A percentile compares a stretch with the other conserved stretches of the same genome.
Evolutionary conservation across 768 basidiomycete species (phyloP).

Genomic region (Suillus variegatus): DNA sequence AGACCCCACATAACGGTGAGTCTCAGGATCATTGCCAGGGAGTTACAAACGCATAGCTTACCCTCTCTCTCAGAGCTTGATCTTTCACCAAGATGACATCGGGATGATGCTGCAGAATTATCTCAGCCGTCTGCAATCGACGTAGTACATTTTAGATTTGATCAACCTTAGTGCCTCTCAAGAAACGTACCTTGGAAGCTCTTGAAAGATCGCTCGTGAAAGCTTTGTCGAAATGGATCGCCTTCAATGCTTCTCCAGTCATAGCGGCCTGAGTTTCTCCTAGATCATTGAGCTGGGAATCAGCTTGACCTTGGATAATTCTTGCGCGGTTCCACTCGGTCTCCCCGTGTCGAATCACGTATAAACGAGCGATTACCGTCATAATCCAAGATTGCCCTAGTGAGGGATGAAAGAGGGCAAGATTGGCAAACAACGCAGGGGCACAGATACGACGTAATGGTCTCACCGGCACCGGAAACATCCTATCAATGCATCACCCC

Average conservation of each 20-base stretch:
- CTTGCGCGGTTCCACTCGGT: conserved; percentile 64
- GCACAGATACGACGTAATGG: neutral
- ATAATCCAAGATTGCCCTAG: neutral
- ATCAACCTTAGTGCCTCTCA: neutral
- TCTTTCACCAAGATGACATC: conserved; percentile 44
- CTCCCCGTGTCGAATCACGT: conserved; percentile 78
- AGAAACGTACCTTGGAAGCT: conserved; percentile 45
- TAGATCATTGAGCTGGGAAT: conserved; percentile 64
- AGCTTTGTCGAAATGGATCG: conserved; percentile 56
- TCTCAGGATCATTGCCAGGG: neutral
- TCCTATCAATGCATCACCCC: neutral
- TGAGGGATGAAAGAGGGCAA: neutral
- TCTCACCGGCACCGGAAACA: neutral
- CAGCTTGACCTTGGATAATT: conserved; percentile 77
- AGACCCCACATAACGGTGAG: neutral
- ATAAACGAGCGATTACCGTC: conserved; percentile 38
- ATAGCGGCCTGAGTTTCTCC: conserved; percentile 63
- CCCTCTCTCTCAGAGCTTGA: conserved; percentile 63
- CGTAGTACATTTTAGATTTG: neutral
- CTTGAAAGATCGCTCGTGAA: conserved; percentile 74
- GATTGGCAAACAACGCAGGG: neutral
- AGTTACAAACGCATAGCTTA: conserved; percentile 23
- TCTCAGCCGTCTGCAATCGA: conserved; percentile 59
- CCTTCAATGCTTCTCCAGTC: conserved; percentile 55
- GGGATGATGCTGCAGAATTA: conserved; percentile 57